Evolutionary conservation across 768 basidiomycete species (phyloP).

Genomic region (Suillus alpinus): DNA sequence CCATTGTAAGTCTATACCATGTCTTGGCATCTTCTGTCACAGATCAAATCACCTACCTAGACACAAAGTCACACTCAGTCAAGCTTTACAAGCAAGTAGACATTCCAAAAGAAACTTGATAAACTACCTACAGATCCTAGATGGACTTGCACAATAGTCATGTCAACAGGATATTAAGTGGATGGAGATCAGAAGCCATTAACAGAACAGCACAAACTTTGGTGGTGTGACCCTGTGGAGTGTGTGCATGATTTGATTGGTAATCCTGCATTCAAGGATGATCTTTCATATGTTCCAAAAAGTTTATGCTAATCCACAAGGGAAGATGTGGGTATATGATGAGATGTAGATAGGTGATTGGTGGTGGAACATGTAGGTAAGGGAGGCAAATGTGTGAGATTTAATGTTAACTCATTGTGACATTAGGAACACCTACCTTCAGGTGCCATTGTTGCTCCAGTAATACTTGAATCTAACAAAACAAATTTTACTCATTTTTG

Average conservation of each 20-base stretch:
- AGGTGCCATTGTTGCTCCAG: conserved; percentile 10
- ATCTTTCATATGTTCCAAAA: conserved; percentile 30
- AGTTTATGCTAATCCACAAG: conserved; percentile 16
- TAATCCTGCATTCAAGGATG: conserved; percentile 25
- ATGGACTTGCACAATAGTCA: neutral
- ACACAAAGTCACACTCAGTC: no score
- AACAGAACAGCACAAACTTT: conserved; percentile 19
- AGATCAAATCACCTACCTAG: no score
- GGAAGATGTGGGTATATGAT: conserved; percentile 24
- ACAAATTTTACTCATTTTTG: conserved; percentile 39
- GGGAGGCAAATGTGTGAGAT: neutral
- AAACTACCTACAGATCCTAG: neutral
- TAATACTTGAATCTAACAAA: conserved; percentile 39
- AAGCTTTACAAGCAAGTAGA: no score
- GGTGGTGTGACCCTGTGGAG: conserved; percentile 23
- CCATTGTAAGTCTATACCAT: no score
- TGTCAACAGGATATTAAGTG: neutral
- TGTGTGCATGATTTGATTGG: conserved; percentile 24
- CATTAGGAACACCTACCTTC: neutral
- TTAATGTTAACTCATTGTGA: no score
- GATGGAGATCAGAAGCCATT: neutral
- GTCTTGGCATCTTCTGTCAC: no score
- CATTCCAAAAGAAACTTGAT: neutral
- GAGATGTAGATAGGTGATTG: conserved; percentile 38
- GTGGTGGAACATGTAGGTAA: conserved; percentile 37